Evolutionary conservation across 1,139 yeast genomes (phyloP).

Genomic region (Yamadazyma kanchanaburiensis): DNA sequence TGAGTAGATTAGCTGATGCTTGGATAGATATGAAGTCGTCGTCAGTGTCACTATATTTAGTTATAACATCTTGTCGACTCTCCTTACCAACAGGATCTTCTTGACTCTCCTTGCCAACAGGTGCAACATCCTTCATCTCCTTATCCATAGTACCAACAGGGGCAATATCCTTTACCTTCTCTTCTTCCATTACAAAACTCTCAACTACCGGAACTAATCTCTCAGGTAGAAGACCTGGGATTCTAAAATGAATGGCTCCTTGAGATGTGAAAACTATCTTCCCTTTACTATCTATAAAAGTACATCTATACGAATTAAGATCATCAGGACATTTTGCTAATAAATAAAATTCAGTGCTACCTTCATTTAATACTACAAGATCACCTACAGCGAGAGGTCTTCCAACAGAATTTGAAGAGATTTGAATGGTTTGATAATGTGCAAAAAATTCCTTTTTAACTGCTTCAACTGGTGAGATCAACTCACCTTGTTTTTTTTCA

Average conservation of each 20-base stretch:
- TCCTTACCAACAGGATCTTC: conserved; percentile 18
- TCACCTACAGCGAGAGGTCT: conserved; percentile 35
- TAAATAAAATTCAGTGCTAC: conserved; percentile 28
- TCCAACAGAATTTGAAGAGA: conserved; percentile 21
- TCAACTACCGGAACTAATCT: conserved; percentile 17
- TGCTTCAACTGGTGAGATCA: not conserved
- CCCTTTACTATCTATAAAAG: conserved; percentile 57
- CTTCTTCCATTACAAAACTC: conserved; percentile 29
- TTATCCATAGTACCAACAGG: conserved; percentile 42
- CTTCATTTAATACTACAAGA: conserved; percentile 31
- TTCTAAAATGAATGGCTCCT: conserved; percentile 44
- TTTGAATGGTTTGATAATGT: conserved; percentile 20
- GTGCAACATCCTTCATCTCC: conserved; percentile 24
- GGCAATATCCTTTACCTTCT: conserved; percentile 29
- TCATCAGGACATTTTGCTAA: conserved; percentile 30
- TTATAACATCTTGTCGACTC: no score
- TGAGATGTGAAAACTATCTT: conserved; percentile 48
- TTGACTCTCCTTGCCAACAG: conserved; percentile 18
- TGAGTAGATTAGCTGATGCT: conserved; percentile 36
- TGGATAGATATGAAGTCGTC: conserved; percentile 35
- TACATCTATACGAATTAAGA: conserved; percentile 33
- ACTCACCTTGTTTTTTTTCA: not conserved
- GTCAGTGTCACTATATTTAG: no score
- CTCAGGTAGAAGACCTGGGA: conserved; percentile 52
- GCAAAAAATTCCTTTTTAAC: conserved; percentile 10